Base-by-base conservation (phyloP, 2,329 filamentous ascomycete species). In the Fusarium succisae region DNA sequence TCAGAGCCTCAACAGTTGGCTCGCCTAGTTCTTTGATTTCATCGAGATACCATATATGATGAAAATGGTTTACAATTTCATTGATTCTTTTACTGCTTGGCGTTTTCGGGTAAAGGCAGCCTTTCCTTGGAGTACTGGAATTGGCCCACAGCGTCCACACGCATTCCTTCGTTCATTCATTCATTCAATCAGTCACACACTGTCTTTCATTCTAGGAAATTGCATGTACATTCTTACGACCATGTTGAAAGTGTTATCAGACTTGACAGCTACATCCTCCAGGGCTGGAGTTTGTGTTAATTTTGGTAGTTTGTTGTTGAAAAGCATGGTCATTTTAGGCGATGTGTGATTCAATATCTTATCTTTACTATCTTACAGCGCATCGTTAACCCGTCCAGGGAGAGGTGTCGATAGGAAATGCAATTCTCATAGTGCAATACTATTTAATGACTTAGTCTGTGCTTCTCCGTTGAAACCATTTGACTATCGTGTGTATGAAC, bases 61-160 rank as follows among this genome's bases (percentile, higher is more conserved):
- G 55, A 48, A 63, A 66, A 30, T 48, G 37, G 28, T 47, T 60
- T 54, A 43, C 56, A 69, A 60, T 66, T 60, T 66, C 37, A 44
- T 70, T 70, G 26, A 54, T 28, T 66, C 32, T 55, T 37, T 47
- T 55, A 41, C 41, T 41, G 66, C 43, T 56, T 53, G 73, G 73
- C 66, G 73, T 75, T 76, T 62, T 66, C 24, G 30, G 66, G 59
- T 70, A 75, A 51, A 75, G 43, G 48, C 57, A 70, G 69, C 69
- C 66, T 73, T 74, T 66, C 60, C 65, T 61, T 24, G 26, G 13
- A 45, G 41, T 48, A 69, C 43, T 41, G 57, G 55, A 63, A 70
- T 54, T 63, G 66, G 66, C 66, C 62, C 59, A 75, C 72, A 37
- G 72, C 72, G 72, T 75, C 66, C 69, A 75, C 72, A 75, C 73